Base-by-base conservation (phyloP, 2,329 filamentous ascomycete genomes). In the Fusarium humuli region DNA sequence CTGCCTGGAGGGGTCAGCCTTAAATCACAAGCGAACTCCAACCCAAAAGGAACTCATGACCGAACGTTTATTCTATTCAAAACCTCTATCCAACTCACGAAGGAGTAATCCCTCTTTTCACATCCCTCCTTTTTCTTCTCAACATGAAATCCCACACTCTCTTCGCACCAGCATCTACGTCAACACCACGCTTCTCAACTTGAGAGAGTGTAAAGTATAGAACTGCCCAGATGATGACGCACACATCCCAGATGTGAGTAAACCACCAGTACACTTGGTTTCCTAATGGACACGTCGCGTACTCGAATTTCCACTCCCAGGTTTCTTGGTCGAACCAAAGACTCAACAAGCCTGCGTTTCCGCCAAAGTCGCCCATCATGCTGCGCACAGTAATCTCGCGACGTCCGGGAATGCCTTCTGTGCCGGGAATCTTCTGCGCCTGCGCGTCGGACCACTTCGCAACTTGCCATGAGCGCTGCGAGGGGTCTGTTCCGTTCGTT, bases 291-390 rank as follows among this genome's bases (percentile, higher is more conserved):
- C 96, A 99, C 69, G 88, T 92, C 11, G 83, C 84, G 73, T 96
- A 96, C 73, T 95, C 93, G 71, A 92, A 92, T 70, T 86, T 86
- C 96, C 96, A 99, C 78, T 92, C 88, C 84, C 88, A 90, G 2
- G 81, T 79, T 4, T 85, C 83, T 59, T 87, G 80, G 78, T 98
- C 93, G 77, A 95, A 98, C 95, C 95, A 99, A 1, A 92, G 86
- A 67, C 92, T 96, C 42, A 99, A 81, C 44, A 99, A 84, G 0
- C 94, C 96, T 0, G 94, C 94, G 77, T 98, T 96, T 22, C 96
- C 96, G n/a, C 90, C 91, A 80, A 92, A 99, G 60, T 93, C 92
- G 59, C 96, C 96, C 96, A 99, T 99, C 94, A 99, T 98, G 79
- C 94, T 97, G 63, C 94, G 90, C 4, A 99, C 92, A 0, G 96